Percentiles rank a stretch among this genome's conserved stretches.
Evolutionary conservation across 345 rosid genomes (phyloP).

Genomic region (Carallia brachiata): DNA sequence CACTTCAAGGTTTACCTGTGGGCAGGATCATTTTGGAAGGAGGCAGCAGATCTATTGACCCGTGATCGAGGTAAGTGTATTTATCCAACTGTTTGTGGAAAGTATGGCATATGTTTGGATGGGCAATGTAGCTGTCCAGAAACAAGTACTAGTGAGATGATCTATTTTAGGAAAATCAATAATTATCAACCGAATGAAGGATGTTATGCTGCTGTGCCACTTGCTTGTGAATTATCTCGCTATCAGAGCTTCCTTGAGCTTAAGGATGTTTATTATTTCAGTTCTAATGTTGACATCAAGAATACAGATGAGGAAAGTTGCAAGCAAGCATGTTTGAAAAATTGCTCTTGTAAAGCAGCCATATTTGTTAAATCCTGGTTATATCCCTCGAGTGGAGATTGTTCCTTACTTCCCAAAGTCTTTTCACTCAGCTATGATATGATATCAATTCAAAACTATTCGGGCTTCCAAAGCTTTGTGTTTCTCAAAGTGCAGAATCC

Average conservation of each 20-base stretch:
- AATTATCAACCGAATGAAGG: constrained; percentile 21
- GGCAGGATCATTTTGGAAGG: constrained; percentile 2
- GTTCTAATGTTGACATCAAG: background rate
- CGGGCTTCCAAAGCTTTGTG: no score
- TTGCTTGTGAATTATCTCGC: constrained; percentile 17
- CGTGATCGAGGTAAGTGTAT: constrained; percentile 9
- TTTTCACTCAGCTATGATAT: no score
- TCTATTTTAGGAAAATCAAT: constrained; percentile 21
- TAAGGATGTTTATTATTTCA: constrained; percentile 10
- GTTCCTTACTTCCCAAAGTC: no score
- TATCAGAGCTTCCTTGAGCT: constrained; percentile 27
- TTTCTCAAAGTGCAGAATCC: no score
- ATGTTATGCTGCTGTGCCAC: constrained; percentile 20
- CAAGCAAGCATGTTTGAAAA: constrained; percentile 23
- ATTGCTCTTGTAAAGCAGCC: constrained; percentile 39
- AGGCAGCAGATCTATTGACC: constrained; percentile 24
- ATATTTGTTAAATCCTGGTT: constrained; percentile 3
- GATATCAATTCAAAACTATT: no score
- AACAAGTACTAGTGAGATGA: no score
- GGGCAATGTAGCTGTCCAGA: constrained; percentile 30
- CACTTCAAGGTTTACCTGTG: constrained; percentile 26
- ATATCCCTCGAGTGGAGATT: background rate
- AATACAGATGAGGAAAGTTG: constrained; percentile 12
- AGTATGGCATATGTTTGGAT: constrained; percentile 29
- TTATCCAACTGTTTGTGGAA: constrained; percentile 35